Percentiles rank a stretch among this genome's conserved stretches.
Conservation (phyloP, 148 eudicot genomes). For the Dysphania ambrosioides region DNA sequence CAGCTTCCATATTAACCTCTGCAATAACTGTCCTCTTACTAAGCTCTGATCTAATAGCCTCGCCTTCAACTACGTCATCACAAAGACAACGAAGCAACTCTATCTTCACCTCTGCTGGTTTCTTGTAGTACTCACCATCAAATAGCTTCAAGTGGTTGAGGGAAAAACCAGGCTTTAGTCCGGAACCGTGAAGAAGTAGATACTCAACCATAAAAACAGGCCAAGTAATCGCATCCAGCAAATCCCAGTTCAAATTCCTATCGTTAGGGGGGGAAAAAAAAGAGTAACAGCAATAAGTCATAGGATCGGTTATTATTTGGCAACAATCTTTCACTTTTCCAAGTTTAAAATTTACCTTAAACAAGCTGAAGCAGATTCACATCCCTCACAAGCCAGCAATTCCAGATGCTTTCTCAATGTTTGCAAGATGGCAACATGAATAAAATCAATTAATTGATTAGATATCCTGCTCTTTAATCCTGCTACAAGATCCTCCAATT, state of each 20-base stretch:
- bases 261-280: constrained; percentile 19
- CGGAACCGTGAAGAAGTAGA: constrained; percentile 55
- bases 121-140: constrained; percentile 64
- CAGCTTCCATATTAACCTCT: constrained; percentile 45
- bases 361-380: constrained; percentile 61
- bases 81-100: constrained; percentile 79
- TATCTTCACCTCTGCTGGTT: constrained; percentile 55
- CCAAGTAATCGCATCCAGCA: constrained; percentile 89
- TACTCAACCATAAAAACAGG: constrained; percentile 82
- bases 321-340: constrained; percentile 5
- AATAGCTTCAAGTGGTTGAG: constrained; percentile 51
- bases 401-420: constrained; percentile 70
- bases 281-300: constrained; percentile 19
- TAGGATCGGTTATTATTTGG: background rate
- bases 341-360: constrained; percentile 56
- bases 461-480: constrained; percentile 56
- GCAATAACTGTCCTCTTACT: constrained; percentile 50
- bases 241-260: constrained; percentile 92
- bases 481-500: constrained; percentile 75
- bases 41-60: constrained; percentile 65
- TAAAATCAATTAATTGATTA: constrained; percentile 59
- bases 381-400: constrained; percentile 61
- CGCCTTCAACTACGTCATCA: constrained; percentile 77
- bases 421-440: constrained; percentile 77
- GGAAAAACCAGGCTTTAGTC: constrained; percentile 50